A percentile compares a stretch with the other conserved stretches of the same genome.
Conservation (phyloP, 208 protist genomes). For the Zelonia costaricensis region DNA sequence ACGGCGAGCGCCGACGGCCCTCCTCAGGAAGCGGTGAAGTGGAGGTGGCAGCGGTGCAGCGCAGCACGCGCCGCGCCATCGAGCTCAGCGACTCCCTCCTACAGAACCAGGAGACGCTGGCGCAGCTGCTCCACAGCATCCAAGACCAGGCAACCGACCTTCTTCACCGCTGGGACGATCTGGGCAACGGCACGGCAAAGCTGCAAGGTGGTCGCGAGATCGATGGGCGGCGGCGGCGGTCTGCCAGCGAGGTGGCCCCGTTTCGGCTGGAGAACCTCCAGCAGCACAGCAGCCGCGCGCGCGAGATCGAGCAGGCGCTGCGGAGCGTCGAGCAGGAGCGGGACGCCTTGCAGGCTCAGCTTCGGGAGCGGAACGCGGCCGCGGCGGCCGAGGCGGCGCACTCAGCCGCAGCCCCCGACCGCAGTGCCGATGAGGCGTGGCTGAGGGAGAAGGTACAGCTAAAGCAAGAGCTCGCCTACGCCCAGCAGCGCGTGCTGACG, state of each 20-base stretch:
- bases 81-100: conserved; percentile 24
- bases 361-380: conserved; percentile 12
- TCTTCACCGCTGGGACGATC: not conserved
- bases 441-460: conserved; percentile 38
- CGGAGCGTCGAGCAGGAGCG: conserved; percentile 37
- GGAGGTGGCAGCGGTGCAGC: not conserved
- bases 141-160: conserved; percentile 23
- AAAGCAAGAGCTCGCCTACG: conserved; percentile 38
- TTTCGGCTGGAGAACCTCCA: conserved; percentile 25
- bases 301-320: conserved; percentile 30
- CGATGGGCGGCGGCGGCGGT: not conserved
- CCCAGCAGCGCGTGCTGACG: conserved; percentile 34
- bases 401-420: not conserved
- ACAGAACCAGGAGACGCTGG: conserved; percentile 23
- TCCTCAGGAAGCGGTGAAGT: no score
- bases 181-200: not conserved
- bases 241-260: not conserved
- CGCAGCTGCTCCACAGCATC: conserved; percentile 23
- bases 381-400: not conserved
- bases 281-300: conserved; percentile 14
- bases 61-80: conserved; percentile 18
- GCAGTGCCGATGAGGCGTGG: conserved; percentile 20
- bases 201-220: not conserved
- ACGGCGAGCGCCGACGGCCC: not conserved
- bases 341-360: conserved; percentile 33